Percentiles rank a stretch among this genome's conserved stretches.
Evolutionary conservation across 2,329 filamentous ascomycete genomes (phyloP).

Genomic region (Aspergillus ochraceoroseus): DNA sequence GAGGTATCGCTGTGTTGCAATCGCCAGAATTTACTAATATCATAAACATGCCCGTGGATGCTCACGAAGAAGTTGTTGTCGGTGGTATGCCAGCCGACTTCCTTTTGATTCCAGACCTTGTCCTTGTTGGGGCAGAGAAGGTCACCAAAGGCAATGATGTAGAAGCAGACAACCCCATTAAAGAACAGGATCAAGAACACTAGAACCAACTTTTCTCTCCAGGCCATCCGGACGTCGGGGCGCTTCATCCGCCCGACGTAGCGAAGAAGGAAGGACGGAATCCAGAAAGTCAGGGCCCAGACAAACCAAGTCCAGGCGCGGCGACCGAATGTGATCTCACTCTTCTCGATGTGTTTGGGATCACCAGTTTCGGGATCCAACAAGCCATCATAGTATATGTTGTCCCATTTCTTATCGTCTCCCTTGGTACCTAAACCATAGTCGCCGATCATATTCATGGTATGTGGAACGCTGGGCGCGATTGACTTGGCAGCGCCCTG

Average conservation of each 20-base stretch:
- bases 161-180: conserved; percentile 81
- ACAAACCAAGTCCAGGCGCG: conserved; percentile 76
- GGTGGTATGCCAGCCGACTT: conserved; percentile 68
- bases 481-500: conserved; percentile 52
- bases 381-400: conserved; percentile 66
- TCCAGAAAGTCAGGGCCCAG: conserved; percentile 89
- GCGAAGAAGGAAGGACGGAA: conserved; percentile 78
- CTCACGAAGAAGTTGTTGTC: conserved; percentile 78
- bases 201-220: conserved; percentile 89
- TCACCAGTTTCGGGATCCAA: conserved; percentile 74
- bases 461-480: conserved; percentile 44
- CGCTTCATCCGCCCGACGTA: conserved; percentile 91
- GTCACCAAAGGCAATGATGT: conserved; percentile 80
- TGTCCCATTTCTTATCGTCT: conserved; percentile 66
- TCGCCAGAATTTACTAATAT: conserved; percentile 83
- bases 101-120: conserved; percentile 73
- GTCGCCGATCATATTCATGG: conserved; percentile 66
- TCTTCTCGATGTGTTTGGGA: conserved; percentile 69
- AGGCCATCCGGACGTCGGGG: conserved; percentile 92
- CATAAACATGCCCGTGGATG: conserved; percentile 83
- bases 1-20: conserved; percentile 72
- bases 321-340: conserved; percentile 58
- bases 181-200: conserved; percentile 73
- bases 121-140: conserved; percentile 85
- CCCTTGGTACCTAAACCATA: conserved; percentile 86